Evolutionary conservation across 2,329 filamentous ascomycete genomes (phyloP).

Genomic region (Chaetothyriales sp.): DNA sequence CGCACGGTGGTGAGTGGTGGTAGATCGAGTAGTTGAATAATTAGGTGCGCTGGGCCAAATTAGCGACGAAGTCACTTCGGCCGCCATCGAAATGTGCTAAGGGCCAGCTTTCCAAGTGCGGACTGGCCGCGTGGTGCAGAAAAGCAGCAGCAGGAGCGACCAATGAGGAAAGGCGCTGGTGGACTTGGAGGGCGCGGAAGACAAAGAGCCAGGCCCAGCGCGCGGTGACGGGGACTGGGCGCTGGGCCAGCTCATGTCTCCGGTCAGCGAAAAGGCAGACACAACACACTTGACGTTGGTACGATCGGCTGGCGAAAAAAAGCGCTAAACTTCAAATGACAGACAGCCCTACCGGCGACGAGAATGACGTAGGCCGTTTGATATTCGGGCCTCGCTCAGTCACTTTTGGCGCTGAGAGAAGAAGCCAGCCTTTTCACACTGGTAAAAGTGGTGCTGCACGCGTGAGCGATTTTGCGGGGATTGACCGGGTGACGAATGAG

Average conservation of each 20-base stretch:
- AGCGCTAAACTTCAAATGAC: not conserved
- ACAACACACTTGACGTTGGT: not conserved
- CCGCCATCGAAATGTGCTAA: not conserved
- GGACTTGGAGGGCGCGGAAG: not conserved
- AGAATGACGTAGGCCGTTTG: not conserved
- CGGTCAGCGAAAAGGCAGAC: not conserved
- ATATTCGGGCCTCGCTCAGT: not conserved
- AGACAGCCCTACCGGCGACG: not conserved
- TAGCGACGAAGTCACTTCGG: not conserved
- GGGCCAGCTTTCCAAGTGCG: not conserved
- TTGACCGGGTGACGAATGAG: not conserved
- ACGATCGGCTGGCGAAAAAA: not conserved
- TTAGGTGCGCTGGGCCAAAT: not conserved
- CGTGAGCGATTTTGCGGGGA: not conserved
- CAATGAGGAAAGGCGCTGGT: not conserved
- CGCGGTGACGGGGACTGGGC: too few relatives aligned
- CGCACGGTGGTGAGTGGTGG: slow-evolving; percentile 11
- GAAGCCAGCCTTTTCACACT: not conserved
- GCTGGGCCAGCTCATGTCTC: not conserved
- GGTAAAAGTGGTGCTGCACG: not conserved
- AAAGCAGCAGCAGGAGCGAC: slow-evolving; percentile 6
- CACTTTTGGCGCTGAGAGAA: not conserved
- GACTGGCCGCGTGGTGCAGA: slow-evolving; percentile 1
- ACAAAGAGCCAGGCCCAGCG: not conserved
- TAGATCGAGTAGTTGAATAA: not conserved